Conservation (phyloP, 2,329 filamentous ascomycete genomes). For the Trichoderma koningiopsis region DNA sequence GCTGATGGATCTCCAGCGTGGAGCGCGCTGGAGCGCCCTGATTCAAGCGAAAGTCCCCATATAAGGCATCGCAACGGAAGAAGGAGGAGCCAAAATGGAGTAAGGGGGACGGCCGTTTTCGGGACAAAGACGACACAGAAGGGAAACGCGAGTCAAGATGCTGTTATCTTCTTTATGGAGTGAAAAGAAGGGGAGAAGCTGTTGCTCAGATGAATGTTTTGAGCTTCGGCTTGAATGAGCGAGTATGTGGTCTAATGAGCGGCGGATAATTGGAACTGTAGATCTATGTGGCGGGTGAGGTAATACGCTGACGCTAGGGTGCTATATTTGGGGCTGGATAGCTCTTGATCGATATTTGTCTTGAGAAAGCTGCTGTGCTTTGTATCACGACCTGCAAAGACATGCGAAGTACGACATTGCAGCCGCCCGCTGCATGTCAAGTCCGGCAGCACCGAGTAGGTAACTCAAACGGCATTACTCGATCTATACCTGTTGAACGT, state of each 20-base stretch:
- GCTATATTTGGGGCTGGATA: background rate
- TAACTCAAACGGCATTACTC: background rate
- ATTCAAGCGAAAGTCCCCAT: background rate
- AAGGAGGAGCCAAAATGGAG: background rate
- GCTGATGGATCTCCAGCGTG: slow-evolving; percentile 14
- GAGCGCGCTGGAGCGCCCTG: slow-evolving; percentile 8
- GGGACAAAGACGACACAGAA: slow-evolving; percentile 4
- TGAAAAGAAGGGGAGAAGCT: background rate
- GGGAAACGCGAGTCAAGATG: background rate
- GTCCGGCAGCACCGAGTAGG: background rate
- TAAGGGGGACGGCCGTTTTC: slow-evolving; percentile 13
- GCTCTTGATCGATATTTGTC: background rate
- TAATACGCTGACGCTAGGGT: background rate
- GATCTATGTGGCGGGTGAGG: background rate
- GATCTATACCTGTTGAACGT: background rate
- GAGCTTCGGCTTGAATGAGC: background rate
- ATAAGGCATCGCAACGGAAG: background rate
- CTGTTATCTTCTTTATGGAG: background rate
- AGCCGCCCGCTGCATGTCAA: background rate
- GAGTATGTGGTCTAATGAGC: background rate
- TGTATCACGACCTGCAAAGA: background rate
- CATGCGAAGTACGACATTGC: background rate
- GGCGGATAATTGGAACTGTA: background rate
- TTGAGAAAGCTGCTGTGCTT: background rate
- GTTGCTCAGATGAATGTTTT: background rate